Evolutionary conservation across 1,284 basidiomycete genomes (phyloP), one percentile per base, ranked within the genome.

Genomic region (Cutaneotrichosporon mucoides): DNA sequence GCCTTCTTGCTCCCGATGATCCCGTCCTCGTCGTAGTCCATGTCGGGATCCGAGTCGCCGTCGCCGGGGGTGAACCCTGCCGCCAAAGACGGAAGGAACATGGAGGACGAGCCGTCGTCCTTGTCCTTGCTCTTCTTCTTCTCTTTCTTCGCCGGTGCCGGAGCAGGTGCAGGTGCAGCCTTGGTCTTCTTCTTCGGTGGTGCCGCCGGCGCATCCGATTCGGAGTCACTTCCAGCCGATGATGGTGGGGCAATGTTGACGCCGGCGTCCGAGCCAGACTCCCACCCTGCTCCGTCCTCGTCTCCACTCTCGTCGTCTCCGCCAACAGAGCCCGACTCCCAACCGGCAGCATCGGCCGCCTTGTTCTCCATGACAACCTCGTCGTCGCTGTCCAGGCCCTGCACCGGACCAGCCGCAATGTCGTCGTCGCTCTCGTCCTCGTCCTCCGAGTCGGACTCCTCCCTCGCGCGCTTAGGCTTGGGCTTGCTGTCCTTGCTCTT

Each of bases 11-110:
- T 75, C 11, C 73, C 73, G 34, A 76, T 70, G 5, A 72, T 59
- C 1, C 70, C 84, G 43, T 83, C 81, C 38, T 82, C 81, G 52
- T 80, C 82, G 65, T 88, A 87, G 34, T 79, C 82, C 56, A 90
- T 88, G 68, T 88, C 87, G 61, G 84, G 84, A 68, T 93, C 91
- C 15, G 88, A 89, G 64, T 79, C 81, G 53, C 85, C 85, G 36
- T 88, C 90, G 54, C 87, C 86, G 1, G 89, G 90, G 49, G 85
- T 84, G 73, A 89, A 98, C 1, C 93, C 93, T 7, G 88, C 85
- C 2, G 90, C 84, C 35, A 97, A 84, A 0, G 90, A 88, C 16
- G 94, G 94, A 2, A 97, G 82, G 80, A 96, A 97, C 1, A 86
- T 86, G 2, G 92, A 93, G 24, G 82, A 80, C 3, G 77, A 72